Conservation (phyloP, 768 basidiomycete genomes). For the Xanthoconium stramineum region DNA sequence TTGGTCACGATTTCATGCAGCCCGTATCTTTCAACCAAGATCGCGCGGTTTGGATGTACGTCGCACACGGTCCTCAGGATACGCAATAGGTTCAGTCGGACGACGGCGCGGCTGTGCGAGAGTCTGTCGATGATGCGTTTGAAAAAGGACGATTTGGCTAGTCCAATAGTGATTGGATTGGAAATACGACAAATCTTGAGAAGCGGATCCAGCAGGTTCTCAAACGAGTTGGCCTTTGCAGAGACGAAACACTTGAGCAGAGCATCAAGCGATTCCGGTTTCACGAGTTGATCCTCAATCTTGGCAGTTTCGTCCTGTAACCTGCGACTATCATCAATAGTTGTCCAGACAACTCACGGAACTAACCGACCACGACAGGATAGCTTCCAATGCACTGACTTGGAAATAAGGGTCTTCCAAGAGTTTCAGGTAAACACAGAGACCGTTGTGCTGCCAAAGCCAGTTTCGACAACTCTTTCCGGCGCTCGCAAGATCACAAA, state of each 20-base stretch:
- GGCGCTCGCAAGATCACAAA: slow-evolving; percentile 94
- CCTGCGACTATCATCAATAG: slow-evolving; percentile 43
- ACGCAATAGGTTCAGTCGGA: slow-evolving; percentile 85
- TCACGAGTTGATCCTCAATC: slow-evolving; percentile 85
- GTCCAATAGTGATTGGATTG: slow-evolving; percentile 62
- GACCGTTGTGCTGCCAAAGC: slow-evolving; percentile 93
- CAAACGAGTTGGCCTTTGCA: slow-evolving; percentile 87
- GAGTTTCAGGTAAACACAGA: slow-evolving; percentile 73
- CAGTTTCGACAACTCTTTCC: slow-evolving; percentile 88
- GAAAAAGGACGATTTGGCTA: slow-evolving; percentile 84
- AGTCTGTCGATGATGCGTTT: slow-evolving; percentile 83
- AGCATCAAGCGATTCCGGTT: slow-evolving; percentile 58
- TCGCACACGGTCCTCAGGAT: slow-evolving; percentile 86
- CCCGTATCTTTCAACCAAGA: slow-evolving; percentile 79
- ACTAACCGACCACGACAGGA: slow-evolving; percentile 73
- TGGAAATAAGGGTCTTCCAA: slow-evolving; percentile 88
- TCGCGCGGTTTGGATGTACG: slow-evolving; percentile 79
- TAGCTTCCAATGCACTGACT: slow-evolving; percentile 86
- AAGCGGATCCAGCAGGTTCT: slow-evolving; percentile 88
- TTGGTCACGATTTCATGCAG: slow-evolving; percentile 76
- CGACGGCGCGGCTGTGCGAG: slow-evolving; percentile 71
- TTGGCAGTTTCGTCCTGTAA: slow-evolving; percentile 92
- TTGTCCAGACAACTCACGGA: background rate
- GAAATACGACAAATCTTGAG: slow-evolving; percentile 90
- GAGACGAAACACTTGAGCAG: slow-evolving; percentile 78